A percentile compares a stretch with the other conserved stretches of the same genome.
phyloP scores from a whole-genome alignment of 768 basidiomycete genomes.

The Lentinula detonsa region DNA sequence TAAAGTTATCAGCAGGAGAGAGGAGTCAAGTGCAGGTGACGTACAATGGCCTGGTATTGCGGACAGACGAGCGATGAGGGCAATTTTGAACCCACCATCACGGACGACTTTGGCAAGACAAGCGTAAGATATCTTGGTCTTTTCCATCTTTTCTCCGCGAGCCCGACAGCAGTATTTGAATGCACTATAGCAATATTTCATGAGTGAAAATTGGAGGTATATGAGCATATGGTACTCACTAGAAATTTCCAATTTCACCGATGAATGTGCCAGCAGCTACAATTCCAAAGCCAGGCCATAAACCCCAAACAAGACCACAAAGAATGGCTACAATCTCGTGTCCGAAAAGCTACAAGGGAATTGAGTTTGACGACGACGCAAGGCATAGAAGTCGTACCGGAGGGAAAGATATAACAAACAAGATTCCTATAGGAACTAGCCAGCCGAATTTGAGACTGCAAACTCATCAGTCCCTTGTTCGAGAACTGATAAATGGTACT shows the following conservation, averaged over 20 bases:
- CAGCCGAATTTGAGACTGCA: slow-evolving; percentile 53
- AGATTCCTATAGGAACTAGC: slow-evolving; percentile 72
- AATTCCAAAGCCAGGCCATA: slow-evolving; percentile 84
- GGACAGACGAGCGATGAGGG: slow-evolving; percentile 68
- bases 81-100: slow-evolving; percentile 85
- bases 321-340: slow-evolving; percentile 89
- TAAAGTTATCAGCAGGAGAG: neutral
- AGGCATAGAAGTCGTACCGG: slow-evolving; percentile 39
- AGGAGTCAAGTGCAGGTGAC: slow-evolving; percentile 16
- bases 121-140: slow-evolving; percentile 50
- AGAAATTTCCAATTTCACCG: slow-evolving; percentile 85
- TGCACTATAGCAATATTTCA: slow-evolving; percentile 36
- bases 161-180: slow-evolving; percentile 77
- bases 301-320: slow-evolving; percentile 87
- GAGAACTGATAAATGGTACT: neutral
- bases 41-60: slow-evolving; percentile 85
- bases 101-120: slow-evolving; percentile 65
- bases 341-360: slow-evolving; percentile 61
- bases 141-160: slow-evolving; percentile 72
- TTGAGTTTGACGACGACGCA: neutral
- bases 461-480: neutral
- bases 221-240: slow-evolving; percentile 40
- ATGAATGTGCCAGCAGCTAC: slow-evolving; percentile 78
- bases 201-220: neutral
- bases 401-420: slow-evolving; percentile 85